These are phyloP conservation scores for Elongisporangium prolatum DNA, from an alignment of 352 stramenopile species.

Conservation along the genomic window DNA sequence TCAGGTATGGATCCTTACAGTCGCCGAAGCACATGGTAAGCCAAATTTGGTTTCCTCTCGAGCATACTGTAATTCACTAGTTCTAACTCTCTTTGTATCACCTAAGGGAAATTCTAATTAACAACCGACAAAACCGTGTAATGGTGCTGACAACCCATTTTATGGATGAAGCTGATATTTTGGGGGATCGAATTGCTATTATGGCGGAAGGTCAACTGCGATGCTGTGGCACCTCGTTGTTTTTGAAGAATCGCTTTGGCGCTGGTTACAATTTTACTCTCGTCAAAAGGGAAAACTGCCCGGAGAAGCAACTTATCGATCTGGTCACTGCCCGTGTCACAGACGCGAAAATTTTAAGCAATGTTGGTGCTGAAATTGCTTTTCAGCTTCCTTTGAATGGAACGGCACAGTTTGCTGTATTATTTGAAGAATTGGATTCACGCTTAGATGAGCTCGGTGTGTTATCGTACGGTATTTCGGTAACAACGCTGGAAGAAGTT, in stretches of 20 bases:
- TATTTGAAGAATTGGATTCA: conserved; percentile 73
- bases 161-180: conserved; percentile 90
- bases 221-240: conserved; percentile 66
- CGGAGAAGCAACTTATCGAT: conserved; percentile 28
- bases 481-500: conserved; percentile 89
- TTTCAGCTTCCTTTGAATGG: conserved; percentile 70
- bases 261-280: conserved; percentile 58
- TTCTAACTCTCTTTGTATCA: background rate
- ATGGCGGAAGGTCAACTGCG: conserved; percentile 69
- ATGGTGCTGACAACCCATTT: conserved; percentile 93
- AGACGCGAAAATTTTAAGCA: conserved; percentile 57
- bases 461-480: conserved; percentile 78
- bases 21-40: conserved; percentile 88
- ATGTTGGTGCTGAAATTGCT: conserved; percentile 72
- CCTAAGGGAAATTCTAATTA: conserved; percentile 38
- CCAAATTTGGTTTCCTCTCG: too few relatives aligned
- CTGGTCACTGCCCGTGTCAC: conserved; percentile 34
- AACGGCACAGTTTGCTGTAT: conserved; percentile 42
- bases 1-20: conserved; percentile 95
- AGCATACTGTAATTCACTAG: too few relatives aligned
- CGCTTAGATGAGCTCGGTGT: conserved; percentile 30
- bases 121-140: conserved; percentile 43
- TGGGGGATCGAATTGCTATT: conserved; percentile 80
- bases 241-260: conserved; percentile 69
- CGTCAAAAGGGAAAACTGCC: conserved; percentile 36